Evolutionary conservation across 345 rosid species (phyloP), one percentile per base, ranked within the genome.

Genomic region (Eucalyptus decipiens): DNA sequence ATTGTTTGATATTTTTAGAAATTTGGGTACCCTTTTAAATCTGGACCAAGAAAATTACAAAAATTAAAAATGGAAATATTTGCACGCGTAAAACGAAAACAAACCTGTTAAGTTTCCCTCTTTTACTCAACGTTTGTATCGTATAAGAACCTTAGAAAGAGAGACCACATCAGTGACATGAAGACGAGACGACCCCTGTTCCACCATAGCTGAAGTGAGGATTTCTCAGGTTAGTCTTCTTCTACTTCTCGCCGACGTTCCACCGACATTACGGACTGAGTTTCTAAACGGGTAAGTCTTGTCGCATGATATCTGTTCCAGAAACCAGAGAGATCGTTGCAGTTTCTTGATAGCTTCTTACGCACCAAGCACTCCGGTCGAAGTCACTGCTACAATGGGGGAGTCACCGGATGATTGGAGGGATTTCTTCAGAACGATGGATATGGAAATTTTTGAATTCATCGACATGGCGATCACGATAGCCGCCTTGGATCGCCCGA

Each of bases 401-500:
- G 80, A 69, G 23, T 85, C 96, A 49, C 85, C 93, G 37, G 97
- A 96, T 72, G 89, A 90, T 86, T 97, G 99, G 99, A 94, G 98
- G 72, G 89, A 93, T 40, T 96, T 93, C 94, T 96, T 97, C 90
- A 92, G 94, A 69, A 89, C 94, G 28, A 94, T 94, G 32, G 93
- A 92, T 90, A 93, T 94, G 4, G 95, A 95, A 80, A 94, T 97
- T 2, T 96, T 97, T 40, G 95, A 90, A 81, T 92, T 97, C 89
- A 95, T 97, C 85, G 95, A 96, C 60, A 91, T 93, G 19, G 99
- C 97, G 28, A 95, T 97, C 89, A 72, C 91, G 87, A 95, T 97
- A 10, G 98, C 98, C 3, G 97, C 95, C 80, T 67, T 90, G 8
- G 99, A 97, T 93, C 94, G 92, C 37, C 98, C 98, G 1, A 91